Base-by-base conservation (phyloP, 176 grass and related monocot genomes). In the Puccinellia tenuiflora region DNA sequence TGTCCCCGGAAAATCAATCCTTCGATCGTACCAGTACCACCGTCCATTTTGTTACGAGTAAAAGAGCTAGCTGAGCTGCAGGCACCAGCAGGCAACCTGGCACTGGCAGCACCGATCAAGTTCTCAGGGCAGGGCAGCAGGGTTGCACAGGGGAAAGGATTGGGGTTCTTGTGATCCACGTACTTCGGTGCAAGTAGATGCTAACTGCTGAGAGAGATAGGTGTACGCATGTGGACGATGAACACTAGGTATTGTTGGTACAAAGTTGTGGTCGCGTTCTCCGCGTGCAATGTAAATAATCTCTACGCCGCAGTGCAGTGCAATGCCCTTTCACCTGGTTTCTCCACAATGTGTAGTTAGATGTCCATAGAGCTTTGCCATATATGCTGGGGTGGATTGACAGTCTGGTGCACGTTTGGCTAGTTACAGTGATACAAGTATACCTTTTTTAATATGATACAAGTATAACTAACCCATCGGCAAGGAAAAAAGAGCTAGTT, bases 81-180 rank as follows among this genome's bases (percentile, higher is more conserved):
- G 16, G 73, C 85, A n/a, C 89, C 87, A 60, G 73, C 84, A 3
- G 75, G 83, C 6, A 70, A 59, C 24, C 87, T 87, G 75, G 52
- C 83, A 25, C 87, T 87, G 75, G 52, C 83, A 25, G 70, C 47
- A 5, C 56, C 85, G 65, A 77, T 45, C 48, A 94, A 86, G 78
- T 84, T 70, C 45, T 20, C 85, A 13, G 57, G 68, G 82, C 80
- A 81, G 65, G 87, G 79, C 56, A 67, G 63, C 60, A 89, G 79
- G 64, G 68, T 86, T 87, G 89, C 90, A 86, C 89, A 94, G 78
- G 89, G 76, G 43, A 92, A 89, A 90, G 87, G 84, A 26, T 94
- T 86, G 67, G 97, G 97, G 14, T 99, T 99, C 85, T 79, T 94
- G 78, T 99, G 93, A 99, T 83, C 78, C 47, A 64, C 77, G 75